Conservation (phyloP, 176 grass and related monocot genomes). For the Ensete glaucum region DNA sequence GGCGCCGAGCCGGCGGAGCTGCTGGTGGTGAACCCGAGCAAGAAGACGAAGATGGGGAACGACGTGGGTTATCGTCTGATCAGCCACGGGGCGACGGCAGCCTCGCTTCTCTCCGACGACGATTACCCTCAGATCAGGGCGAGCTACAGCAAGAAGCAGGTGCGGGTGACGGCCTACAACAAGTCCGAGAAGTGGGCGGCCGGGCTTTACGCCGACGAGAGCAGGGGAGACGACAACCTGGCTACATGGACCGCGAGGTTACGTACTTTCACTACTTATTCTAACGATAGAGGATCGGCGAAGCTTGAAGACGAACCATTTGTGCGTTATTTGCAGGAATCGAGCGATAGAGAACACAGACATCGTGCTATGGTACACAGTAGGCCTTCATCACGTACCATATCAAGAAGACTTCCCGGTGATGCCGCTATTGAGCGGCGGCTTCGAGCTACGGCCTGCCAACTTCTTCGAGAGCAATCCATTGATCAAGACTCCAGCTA, state of each 20-base stretch:
- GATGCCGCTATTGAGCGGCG: conserved; percentile 51
- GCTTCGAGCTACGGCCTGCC: conserved; percentile 58
- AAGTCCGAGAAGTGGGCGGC: conserved; percentile 66
- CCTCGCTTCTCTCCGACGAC: conserved; percentile 56
- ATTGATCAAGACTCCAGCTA: conserved; percentile 16
- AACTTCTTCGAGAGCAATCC: conserved; percentile 91
- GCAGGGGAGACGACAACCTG: conserved; percentile 54
- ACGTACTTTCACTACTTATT: background rate
- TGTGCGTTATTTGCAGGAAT: conserved; percentile 20
- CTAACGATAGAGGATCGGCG: too few species aligned
- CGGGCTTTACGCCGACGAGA: conserved; percentile 66
- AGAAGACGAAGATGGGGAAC: conserved; percentile 55
- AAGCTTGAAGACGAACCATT: too few species aligned
- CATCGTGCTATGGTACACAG: conserved; percentile 81
- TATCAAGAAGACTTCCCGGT: conserved; percentile 84
- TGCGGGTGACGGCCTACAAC: conserved; percentile 65
- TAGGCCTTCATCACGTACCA: conserved; percentile 64
- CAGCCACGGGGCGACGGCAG: conserved; percentile 26
- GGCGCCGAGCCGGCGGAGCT: conserved; percentile 23
- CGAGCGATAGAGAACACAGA: conserved; percentile 39
- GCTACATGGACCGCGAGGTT: conserved; percentile 26
- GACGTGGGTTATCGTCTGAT: conserved; percentile 48
- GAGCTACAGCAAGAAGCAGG: conserved; percentile 60
- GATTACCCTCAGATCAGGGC: conserved; percentile 63
- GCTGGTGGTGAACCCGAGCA: conserved; percentile 53